These are phyloP conservation scores for Sabuloglossum arenarium DNA, from an alignment of 495 filamentous ascomycete genomes.

Conservation along the genomic window DNA sequence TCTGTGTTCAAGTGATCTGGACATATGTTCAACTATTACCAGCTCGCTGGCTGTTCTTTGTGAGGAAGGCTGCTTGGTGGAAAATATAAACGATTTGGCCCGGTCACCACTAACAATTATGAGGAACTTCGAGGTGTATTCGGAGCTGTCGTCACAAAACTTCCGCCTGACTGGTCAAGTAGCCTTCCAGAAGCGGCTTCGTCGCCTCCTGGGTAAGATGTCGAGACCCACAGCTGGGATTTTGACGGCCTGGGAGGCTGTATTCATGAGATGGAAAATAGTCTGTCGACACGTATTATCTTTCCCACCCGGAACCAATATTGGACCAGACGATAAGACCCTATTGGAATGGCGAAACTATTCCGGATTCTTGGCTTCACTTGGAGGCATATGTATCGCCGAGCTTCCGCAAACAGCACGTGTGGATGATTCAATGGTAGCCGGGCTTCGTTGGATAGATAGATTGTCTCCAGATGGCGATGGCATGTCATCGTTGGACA, in stretches of 20 bases:
- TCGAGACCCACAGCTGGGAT: slow-evolving; percentile 36
- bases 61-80: slow-evolving; percentile 35
- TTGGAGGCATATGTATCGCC: slow-evolving; percentile 45
- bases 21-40: slow-evolving; percentile 38
- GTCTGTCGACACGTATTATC: slow-evolving; percentile 22
- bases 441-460: slow-evolving; percentile 41
- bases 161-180: slow-evolving; percentile 44
- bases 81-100: slow-evolving; percentile 22
- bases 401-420: slow-evolving; percentile 19
- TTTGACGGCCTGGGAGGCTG: slow-evolving; percentile 39
- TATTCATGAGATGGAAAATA: slow-evolving; percentile 37
- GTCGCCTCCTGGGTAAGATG: slow-evolving; percentile 34
- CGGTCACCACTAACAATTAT: slow-evolving; percentile 30
- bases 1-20: slow-evolving; percentile 40
- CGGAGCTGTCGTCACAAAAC: slow-evolving; percentile 36
- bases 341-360: slow-evolving; percentile 45
- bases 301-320: slow-evolving; percentile 16
- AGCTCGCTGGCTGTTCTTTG: slow-evolving; percentile 39
- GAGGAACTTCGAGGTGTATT: slow-evolving; percentile 36
- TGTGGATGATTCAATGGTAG: slow-evolving; percentile 31
- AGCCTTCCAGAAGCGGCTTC: slow-evolving; percentile 41
- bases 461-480: slow-evolving; percentile 32
- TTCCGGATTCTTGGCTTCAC: slow-evolving; percentile 41
- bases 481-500: slow-evolving; percentile 33
- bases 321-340: slow-evolving; percentile 28